Evolutionary conservation across 1,284 basidiomycete genomes (phyloP), one percentile per base, ranked within the genome.

Genomic region (Anthracocystis walkeri): DNA sequence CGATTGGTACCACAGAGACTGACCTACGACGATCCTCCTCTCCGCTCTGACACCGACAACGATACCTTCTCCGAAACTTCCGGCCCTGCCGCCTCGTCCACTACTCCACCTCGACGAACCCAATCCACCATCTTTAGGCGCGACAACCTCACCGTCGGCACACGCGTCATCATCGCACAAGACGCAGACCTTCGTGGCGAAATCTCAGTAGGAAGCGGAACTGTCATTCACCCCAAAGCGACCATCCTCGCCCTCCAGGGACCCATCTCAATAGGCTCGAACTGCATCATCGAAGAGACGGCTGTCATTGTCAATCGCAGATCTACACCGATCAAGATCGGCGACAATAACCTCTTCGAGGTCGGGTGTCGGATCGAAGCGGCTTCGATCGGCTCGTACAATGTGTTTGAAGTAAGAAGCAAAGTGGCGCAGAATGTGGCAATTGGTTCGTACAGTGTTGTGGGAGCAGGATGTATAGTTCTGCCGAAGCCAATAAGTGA

Each of bases 141-240:
- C 23, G 77, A 79, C 66, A 80, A 79, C 50, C 60, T 81, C 25
- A 69, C 61, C 33, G 73, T 79, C 21, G 79, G 79, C 31, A 72
- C 69, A 1, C 61, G 73, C 33, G 77, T 79, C 64, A 58, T 72
- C 49, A 79, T 78, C 46, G 76, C 77, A 5, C 58, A 69, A n/a
- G 72, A 80, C 20, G 73, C 78, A 45, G 78, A 82, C 35, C 58
- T 82, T 18, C 65, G 76, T 8, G 80, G 80, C 45, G 66, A 78
- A n/a, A 79, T 82, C 59, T 69, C 60, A 16, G 74, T 82, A 16
- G 80, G 80, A 11, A 67, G 65, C 33, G 80, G 76, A 31, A 92
- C 92, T 1, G 91, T 97, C 53, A 90, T 99, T n/a, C 95, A 98
- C 78, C 95, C 96, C 0, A 93, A 93, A 83, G 93, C 93, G 0